phyloP scores from a whole-genome alignment of 768 basidiomycete genomes.

The Serendipita indica region DNA sequence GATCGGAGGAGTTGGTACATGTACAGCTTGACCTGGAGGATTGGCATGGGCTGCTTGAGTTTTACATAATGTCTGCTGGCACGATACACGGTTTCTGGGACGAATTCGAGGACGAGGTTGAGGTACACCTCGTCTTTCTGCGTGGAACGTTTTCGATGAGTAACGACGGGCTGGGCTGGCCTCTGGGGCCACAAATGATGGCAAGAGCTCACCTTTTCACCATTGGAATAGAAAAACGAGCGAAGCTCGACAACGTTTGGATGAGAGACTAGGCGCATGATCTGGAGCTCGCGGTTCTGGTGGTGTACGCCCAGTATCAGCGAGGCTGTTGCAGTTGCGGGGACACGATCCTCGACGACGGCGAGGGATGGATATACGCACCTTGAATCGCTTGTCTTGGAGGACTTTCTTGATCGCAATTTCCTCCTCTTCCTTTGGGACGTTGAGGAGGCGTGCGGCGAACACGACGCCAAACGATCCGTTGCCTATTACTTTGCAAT shows the following conservation, averaged over 20 bases:
- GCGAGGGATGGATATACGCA: constrained; percentile 25
- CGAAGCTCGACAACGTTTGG: constrained; percentile 96
- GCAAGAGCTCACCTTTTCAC: constrained; percentile 69
- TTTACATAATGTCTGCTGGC: constrained; percentile 98
- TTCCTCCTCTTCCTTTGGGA: constrained; percentile 53
- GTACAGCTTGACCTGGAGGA: constrained; percentile 98
- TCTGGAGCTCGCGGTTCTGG: constrained; percentile 97
- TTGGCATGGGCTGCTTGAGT: constrained; percentile 99
- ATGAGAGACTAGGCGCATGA: constrained; percentile 93
- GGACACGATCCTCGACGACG: constrained; percentile 6
- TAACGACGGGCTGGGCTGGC: background rate
- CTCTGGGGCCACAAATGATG: constrained; percentile 4
- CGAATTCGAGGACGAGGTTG: constrained; percentile 97
- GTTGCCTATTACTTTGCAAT: constrained; percentile 96
- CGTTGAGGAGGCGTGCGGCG: constrained; percentile 72
- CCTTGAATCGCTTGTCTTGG: constrained; percentile 99
- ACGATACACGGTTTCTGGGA: constrained; percentile 98
- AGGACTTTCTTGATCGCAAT: constrained; percentile 99
- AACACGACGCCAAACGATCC: constrained; percentile 99
- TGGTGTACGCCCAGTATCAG: background rate
- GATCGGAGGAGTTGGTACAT: constrained; percentile 99
- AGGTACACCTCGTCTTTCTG: constrained; percentile 99
- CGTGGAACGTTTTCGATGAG: constrained; percentile 12
- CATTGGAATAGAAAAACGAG: constrained; percentile 98
- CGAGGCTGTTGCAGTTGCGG: constrained; percentile 6